Evolutionary conservation across 805 yeast genomes (phyloP), one percentile per base, ranked within the genome.

Genomic region (Yueomyces sinensis): DNA sequence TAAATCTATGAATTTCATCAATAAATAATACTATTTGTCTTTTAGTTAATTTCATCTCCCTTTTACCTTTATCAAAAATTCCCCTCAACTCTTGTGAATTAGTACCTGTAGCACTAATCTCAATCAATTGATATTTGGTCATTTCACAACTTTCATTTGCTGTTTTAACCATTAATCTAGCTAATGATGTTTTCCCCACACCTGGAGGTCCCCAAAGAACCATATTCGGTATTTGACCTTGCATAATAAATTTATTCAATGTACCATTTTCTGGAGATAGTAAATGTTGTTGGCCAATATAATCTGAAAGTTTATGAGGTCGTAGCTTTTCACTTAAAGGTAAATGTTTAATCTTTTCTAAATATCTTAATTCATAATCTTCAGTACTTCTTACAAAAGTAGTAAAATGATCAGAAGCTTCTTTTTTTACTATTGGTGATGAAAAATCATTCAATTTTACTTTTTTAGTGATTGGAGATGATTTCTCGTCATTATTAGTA

Each of bases 141-240:
- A 22, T 33, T 5, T 20, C 27, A 14, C n/a, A 13, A 6, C 27
- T 30, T 9, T 33, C 28, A 9, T 41, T 41, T 6, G 61, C 54
- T 0, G 48, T 43, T 22, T 48, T 44, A 4, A 65, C 46, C 6
- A 66, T 42, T 15, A 68, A 50, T n/a, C 80, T 55, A 0, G 94
- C 91, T 19, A 91, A 52, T 0, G 95, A 79, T 0, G 98, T 91
- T 51, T 91, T 91, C 0, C 65, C 89, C 3, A 84, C 87, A 0
- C 98, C 98, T 2, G 96, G 94, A 1, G 94, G 94, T 0, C 99
- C 99, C 82, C 91, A 81, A 4, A 91, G 59, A 2, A 91, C 74
- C 74, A 91, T 67, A 0, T 95, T 84, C 1, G 96, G 96, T 6
- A 82, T 62, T 32, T 65, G 62, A n/a, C 78, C 56, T 15, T 68